Conservation (phyloP, 805 yeast species). For the Pichia scutulata region DNA sequence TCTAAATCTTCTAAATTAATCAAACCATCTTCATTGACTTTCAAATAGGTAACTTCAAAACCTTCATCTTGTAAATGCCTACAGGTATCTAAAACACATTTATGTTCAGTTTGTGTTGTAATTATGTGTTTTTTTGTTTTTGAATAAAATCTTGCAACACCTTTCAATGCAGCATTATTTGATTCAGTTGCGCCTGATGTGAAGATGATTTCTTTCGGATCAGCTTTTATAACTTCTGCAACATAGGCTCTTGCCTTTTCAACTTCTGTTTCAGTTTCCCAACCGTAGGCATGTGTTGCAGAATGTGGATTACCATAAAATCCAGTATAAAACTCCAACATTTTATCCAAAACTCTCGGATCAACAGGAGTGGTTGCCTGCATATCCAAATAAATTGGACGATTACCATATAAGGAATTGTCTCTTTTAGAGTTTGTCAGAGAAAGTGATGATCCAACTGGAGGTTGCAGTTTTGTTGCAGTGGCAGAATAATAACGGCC, state of each 20-base stretch:
- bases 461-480: conserved; percentile 26
- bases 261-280: conserved; percentile 95
- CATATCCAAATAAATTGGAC: conserved; percentile 94
- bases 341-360: conserved; percentile 87
- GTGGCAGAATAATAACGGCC: neutral
- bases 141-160: conserved; percentile 88
- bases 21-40: conserved; percentile 75
- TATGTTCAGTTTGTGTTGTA: conserved; percentile 96
- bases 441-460: conserved; percentile 39
- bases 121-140: conserved; percentile 89
- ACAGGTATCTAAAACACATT: conserved; percentile 96
- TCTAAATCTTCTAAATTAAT: conserved; percentile 71
- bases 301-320: conserved; percentile 97
- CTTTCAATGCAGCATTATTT: conserved; percentile 91
- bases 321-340: conserved; percentile 83
- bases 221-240: conserved; percentile 83
- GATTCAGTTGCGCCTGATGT: conserved; percentile 98
- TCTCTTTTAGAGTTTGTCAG: conserved; percentile 39
- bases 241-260: conserved; percentile 79
- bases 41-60: conserved; percentile 88
- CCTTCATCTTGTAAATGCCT: conserved; percentile 95
- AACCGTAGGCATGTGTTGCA: conserved; percentile 93
- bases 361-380: conserved; percentile 99
- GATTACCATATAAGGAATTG: conserved; percentile 45
- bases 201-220: conserved; percentile 93